phyloP scores from a whole-genome alignment of 2,329 filamentous ascomycete species.

The Pseudocercospora musae region DNA sequence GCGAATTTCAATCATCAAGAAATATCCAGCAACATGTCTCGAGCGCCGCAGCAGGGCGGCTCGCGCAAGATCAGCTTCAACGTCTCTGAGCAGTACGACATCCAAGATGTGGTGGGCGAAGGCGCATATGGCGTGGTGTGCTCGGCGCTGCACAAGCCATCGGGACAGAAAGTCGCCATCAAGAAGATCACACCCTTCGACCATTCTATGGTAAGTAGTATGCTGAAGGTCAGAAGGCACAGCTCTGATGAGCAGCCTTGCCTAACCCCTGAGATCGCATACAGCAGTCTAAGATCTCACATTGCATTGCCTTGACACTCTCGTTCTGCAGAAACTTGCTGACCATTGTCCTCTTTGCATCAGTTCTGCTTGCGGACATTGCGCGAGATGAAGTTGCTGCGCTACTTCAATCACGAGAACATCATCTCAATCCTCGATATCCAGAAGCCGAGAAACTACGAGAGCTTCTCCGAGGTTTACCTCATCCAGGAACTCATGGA shows the following conservation, averaged over 20 bases:
- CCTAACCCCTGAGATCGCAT: not conserved
- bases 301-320: not conserved
- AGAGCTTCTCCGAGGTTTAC: constrained; percentile 96
- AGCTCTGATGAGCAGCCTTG: not conserved
- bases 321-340: not conserved
- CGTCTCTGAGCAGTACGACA: constrained; percentile 98
- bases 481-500: constrained; percentile 99
- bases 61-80: constrained; percentile 98
- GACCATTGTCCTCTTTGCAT: not conserved
- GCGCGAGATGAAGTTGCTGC: constrained; percentile 97
- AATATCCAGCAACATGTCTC: constrained; percentile 21
- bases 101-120: constrained; percentile 98
- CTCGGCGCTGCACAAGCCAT: constrained; percentile 96
- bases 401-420: constrained; percentile 99
- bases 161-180: constrained; percentile 96
- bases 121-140: constrained; percentile 98
- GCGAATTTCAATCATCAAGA: constrained; percentile 4
- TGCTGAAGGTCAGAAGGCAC: not conserved
- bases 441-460: constrained; percentile 94
- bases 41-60: constrained; percentile 37
- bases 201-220: constrained; percentile 48
- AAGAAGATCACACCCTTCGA: constrained; percentile 99
- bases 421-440: constrained; percentile 99
- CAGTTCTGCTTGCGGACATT: constrained; percentile 67
- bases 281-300: not conserved